phyloP scores from a whole-genome alignment of 2,329 filamentous ascomycete species.

The Didymella pinodella region DNA sequence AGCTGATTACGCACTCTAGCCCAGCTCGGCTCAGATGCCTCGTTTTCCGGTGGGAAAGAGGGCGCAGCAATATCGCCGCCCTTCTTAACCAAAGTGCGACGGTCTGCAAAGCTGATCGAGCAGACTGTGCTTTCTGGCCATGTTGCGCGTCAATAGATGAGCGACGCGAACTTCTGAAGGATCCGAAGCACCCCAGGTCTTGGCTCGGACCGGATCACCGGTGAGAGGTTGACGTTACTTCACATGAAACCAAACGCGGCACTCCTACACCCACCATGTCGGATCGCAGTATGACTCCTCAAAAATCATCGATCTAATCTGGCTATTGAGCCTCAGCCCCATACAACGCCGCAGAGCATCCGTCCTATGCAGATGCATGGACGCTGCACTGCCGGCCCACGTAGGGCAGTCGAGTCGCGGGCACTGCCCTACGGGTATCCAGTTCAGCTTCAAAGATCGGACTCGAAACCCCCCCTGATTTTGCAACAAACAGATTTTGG shows the following conservation, averaged over 20 bases:
- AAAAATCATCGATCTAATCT: background rate
- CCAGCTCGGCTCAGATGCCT: conserved; percentile 31
- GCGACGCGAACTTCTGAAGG: background rate
- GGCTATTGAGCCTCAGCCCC: conserved; percentile 22
- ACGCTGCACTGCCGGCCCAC: conserved; percentile 9
- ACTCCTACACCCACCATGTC: conserved; percentile 11
- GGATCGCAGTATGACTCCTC: conserved; percentile 18
- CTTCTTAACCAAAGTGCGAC: conserved; percentile 31
- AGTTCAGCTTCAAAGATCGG: background rate
- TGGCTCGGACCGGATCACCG: conserved; percentile 13
- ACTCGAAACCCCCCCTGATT: background rate
- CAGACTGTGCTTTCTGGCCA: background rate
- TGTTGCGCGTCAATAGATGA: background rate
- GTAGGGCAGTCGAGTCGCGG: conserved; percentile 20
- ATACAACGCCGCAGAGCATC: conserved; percentile 24
- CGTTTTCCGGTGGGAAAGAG: conserved; percentile 34
- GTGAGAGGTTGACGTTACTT: conserved; percentile 17
- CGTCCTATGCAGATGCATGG: conserved; percentile 7
- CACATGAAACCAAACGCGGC: conserved; percentile 18
- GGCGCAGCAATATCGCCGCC: conserved; percentile 40
- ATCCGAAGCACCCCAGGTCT: conserved; percentile 5
- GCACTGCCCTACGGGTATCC: conserved; percentile 16
- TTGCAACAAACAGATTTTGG: background rate
- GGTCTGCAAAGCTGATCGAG: conserved; percentile 1
- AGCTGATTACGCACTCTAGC: conserved; percentile 38